phyloP scores from a whole-genome alignment of 768 basidiomycete species.

The Gloeophyllum trabeum region DNA sequence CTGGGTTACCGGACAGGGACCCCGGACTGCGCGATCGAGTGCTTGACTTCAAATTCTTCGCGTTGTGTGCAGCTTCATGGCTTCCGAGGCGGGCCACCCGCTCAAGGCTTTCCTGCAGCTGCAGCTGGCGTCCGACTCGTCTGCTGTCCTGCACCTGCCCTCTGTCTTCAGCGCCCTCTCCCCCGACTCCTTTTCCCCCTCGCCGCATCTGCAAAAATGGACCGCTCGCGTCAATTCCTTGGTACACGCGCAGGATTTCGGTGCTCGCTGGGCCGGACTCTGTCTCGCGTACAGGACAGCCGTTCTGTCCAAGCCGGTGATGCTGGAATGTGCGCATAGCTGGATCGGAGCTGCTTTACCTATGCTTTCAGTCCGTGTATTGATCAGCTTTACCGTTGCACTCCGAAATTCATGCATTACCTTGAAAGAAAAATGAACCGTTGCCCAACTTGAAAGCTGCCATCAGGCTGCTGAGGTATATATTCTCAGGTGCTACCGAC shows the following conservation, averaged over 20 bases:
- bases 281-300: conserved; percentile 64
- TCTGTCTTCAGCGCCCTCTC: conserved; percentile 47
- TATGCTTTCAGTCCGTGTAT: conserved; percentile 53
- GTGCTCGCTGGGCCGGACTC: conserved; percentile 71
- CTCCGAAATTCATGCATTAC: conserved; percentile 14
- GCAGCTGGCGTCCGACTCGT: conserved; percentile 60
- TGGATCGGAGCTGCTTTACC: conserved; percentile 63
- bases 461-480: conserved; percentile 47
- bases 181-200: conserved; percentile 40
- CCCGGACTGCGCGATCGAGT: too few relatives aligned
- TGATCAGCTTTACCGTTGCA: conserved; percentile 10
- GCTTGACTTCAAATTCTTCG: too few relatives aligned
- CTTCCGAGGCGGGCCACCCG: conserved; percentile 21
- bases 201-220: conserved; percentile 68
- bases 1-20: too few relatives aligned
- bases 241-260: conserved; percentile 68
- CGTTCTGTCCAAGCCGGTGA: conserved; percentile 38
- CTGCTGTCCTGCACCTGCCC: conserved; percentile 46
- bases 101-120: conserved; percentile 58
- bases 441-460: conserved; percentile 46
- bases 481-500: conserved; percentile 50
- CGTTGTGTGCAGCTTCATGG: too few relatives aligned
- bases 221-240: conserved; percentile 59
- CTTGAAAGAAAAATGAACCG: conserved; percentile 56
- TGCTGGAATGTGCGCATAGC: conserved; percentile 61